A percentile compares a stretch with the other conserved stretches of the same genome.
Evolutionary conservation across 2,329 filamentous ascomycete species (phyloP).

Genomic region (Paramyrothecium roridum): DNA sequence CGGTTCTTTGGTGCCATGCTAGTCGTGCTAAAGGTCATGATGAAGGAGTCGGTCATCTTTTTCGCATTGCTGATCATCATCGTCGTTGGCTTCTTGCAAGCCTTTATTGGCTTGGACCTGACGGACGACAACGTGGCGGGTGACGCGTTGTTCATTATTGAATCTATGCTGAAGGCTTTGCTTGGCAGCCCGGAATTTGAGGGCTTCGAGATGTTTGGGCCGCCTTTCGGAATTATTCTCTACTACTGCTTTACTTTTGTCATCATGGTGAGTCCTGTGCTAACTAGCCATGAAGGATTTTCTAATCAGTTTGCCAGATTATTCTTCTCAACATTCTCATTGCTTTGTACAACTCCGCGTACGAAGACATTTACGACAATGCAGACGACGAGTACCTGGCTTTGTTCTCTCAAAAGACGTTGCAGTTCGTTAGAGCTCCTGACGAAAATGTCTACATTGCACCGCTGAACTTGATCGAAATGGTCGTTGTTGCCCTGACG

Average conservation of each 20-base stretch:
- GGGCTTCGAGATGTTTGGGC: slow-evolving; percentile 86
- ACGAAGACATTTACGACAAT: slow-evolving; percentile 91
- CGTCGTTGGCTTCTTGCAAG: slow-evolving; percentile 84
- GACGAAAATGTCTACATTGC: slow-evolving; percentile 99
- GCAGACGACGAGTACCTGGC: slow-evolving; percentile 95
- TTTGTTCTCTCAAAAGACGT: slow-evolving; percentile 88
- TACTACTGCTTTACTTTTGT: slow-evolving; percentile 99
- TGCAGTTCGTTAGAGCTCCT: slow-evolving; percentile 93
- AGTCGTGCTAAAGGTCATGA: slow-evolving; percentile 92
- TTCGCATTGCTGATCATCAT: slow-evolving; percentile 87
- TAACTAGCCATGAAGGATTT: slow-evolving; percentile 3
- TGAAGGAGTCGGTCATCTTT: slow-evolving; percentile 93
- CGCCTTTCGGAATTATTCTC: slow-evolving; percentile 88
- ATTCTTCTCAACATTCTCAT: slow-evolving; percentile 94
- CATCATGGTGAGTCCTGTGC: slow-evolving; percentile 67
- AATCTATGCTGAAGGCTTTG: slow-evolving; percentile 83
- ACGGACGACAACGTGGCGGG: slow-evolving; percentile 68
- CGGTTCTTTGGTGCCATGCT: slow-evolving; percentile 98
- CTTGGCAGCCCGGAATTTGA: slow-evolving; percentile 89
- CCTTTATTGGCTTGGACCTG: slow-evolving; percentile 87
- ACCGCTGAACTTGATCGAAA: slow-evolving; percentile 90
- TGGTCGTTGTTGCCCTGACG: slow-evolving; percentile 73
- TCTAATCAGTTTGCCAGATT: slow-evolving; percentile 32
- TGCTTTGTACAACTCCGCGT: slow-evolving; percentile 93
- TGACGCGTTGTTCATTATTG: slow-evolving; percentile 71